Evolutionary conservation across 257 asterid genomes (phyloP).

Genomic region (Solanum etuberosum): DNA sequence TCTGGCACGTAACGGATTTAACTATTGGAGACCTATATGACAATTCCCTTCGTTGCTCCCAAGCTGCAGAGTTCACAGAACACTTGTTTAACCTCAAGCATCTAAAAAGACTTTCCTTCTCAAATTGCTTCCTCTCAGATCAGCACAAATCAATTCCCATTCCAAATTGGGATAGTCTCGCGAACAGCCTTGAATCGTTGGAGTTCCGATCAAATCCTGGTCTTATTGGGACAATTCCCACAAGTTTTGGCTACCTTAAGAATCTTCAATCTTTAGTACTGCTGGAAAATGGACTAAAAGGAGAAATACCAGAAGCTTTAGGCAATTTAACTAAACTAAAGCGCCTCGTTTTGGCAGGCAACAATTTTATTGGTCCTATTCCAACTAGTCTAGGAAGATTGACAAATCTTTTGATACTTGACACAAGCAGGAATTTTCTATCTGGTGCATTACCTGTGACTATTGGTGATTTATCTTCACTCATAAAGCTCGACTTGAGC

Average conservation of each 20-base stretch:
- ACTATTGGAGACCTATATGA: conserved; percentile 20
- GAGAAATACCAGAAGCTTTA: conserved; percentile 12
- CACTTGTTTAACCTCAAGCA: conserved; percentile 14
- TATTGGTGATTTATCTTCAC: conserved; percentile 12
- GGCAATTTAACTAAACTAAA: conserved; percentile 8
- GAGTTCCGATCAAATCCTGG: conserved; percentile 23
- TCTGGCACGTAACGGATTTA: conserved; percentile 25
- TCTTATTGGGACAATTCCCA: conserved; percentile 11
- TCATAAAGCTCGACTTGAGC: conserved; percentile 24
- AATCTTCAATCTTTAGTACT: conserved; percentile 20
- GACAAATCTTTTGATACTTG: conserved; percentile 13
- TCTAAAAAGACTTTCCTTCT: conserved; percentile 15
- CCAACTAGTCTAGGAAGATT: conserved; percentile 12
- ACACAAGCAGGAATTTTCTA: conserved; percentile 15
- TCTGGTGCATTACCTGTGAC: conserved; percentile 8
- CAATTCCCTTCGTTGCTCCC: conserved; percentile 23
- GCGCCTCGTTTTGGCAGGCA: conserved; percentile 13
- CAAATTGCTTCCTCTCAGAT: conserved; percentile 19
- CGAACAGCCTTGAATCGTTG: conserved; percentile 11
- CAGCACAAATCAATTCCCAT: conserved; percentile 1
- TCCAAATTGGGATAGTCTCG: conserved; percentile 7
- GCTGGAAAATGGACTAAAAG: conserved; percentile 11
- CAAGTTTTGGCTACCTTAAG: conserved; percentile 4
- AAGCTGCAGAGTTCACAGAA: conserved; percentile 5
- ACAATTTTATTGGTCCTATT: conserved; percentile 9